phyloP scores from a whole-genome alignment of 495 filamentous ascomycete species.

The Neurospora terricola region DNA sequence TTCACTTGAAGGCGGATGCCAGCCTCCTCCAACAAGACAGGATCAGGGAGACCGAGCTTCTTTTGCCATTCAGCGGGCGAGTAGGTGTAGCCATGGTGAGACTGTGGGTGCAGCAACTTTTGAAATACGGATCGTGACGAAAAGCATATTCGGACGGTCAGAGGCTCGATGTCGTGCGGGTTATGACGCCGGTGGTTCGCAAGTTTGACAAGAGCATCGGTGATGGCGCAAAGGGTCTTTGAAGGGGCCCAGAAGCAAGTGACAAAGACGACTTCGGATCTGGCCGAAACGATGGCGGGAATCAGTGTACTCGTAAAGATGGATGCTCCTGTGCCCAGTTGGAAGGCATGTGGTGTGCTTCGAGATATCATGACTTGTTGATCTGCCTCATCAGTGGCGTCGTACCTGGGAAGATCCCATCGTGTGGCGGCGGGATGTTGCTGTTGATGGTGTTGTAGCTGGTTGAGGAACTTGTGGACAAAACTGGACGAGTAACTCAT shows the following conservation, averaged over 20 bases:
- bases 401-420: conserved; percentile 10
- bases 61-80: conserved; percentile 43
- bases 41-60: conserved; percentile 49
- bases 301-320: conserved; percentile 43
- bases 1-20: conserved; percentile 56
- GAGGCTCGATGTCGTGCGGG: conserved; percentile 8
- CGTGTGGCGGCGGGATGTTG: background rate
- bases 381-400: conserved; percentile 15
- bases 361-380: conserved; percentile 32
- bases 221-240: conserved; percentile 38
- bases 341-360: conserved; percentile 37
- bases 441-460: conserved; percentile 3
- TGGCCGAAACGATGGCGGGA: conserved; percentile 45
- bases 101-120: conserved; percentile 57
- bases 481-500: conserved; percentile 11
- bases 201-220: conserved; percentile 38
- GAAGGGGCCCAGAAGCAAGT: conserved; percentile 72
- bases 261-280: conserved; percentile 56
- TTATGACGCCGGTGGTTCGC: conserved; percentile 28
- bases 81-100: conserved; percentile 45
- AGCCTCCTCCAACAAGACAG: conserved; percentile 33
- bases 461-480: conserved; percentile 14
- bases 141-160: conserved; percentile 34
- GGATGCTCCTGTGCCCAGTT: conserved; percentile 47
- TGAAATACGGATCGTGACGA: conserved; percentile 57